Conservation (phyloP, 2,329 filamentous ascomycete species). For the Furcasterigmium sp. region DNA sequence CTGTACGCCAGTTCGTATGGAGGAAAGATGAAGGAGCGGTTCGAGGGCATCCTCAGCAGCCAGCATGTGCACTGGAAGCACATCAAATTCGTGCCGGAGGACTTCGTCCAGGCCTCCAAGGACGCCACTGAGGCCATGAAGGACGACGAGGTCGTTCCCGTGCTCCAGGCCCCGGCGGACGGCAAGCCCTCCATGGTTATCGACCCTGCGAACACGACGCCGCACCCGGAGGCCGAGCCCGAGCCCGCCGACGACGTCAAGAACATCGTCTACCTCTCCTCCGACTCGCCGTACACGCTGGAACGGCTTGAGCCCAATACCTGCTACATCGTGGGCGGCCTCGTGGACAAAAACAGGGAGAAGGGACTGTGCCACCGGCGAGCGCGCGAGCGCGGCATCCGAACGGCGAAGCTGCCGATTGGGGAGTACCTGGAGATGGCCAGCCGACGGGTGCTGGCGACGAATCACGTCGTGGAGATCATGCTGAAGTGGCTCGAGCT, state of each 20-base stretch:
- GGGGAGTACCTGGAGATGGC: constrained; percentile 93
- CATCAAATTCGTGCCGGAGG: constrained; percentile 65
- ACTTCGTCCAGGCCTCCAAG: constrained; percentile 66
- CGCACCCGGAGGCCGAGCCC: constrained; percentile 21
- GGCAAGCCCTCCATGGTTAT: constrained; percentile 21
- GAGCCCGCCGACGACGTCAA: constrained; percentile 26
- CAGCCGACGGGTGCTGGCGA: constrained; percentile 79
- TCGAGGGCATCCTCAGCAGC: constrained; percentile 67
- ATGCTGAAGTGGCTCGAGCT: constrained; percentile 90
- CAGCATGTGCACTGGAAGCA: constrained; percentile 77
- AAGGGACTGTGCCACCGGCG: constrained; percentile 90
- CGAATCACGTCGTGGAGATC: constrained; percentile 95
- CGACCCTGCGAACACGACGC: constrained; percentile 25
- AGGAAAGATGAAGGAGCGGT: constrained; percentile 69
- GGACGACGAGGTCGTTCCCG: constrained; percentile 47
- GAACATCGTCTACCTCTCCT: constrained; percentile 78
- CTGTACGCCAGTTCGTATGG: constrained; percentile 75
- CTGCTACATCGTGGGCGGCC: constrained; percentile 86
- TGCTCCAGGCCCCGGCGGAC: constrained; percentile 39
- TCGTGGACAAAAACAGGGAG: constrained; percentile 94
- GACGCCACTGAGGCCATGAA: constrained; percentile 65
- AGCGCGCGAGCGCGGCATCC: constrained; percentile 68
- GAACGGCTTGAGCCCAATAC: constrained; percentile 79
- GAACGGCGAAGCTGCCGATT: constrained; percentile 88
- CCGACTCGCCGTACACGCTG: constrained; percentile 83